These are phyloP conservation scores for Xylaria castorea DNA, from an alignment of 495 filamentous ascomycete genomes.

Conservation along the genomic window DNA sequence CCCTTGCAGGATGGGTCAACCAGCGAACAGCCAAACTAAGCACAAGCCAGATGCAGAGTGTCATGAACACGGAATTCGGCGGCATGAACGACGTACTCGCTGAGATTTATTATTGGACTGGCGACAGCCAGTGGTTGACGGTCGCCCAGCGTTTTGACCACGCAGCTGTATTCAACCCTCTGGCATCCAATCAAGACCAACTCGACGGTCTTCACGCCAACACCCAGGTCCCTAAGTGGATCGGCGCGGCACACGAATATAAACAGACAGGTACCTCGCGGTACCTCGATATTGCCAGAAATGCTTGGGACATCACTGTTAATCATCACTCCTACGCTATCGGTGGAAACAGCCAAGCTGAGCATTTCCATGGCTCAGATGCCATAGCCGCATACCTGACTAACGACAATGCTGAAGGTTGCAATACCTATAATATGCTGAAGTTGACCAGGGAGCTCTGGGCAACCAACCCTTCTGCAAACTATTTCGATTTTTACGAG, in stretches of 20 bases:
- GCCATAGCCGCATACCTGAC: conserved; percentile 42
- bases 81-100: conserved; percentile 50
- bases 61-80: conserved; percentile 48
- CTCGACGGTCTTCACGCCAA: conserved; percentile 50
- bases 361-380: conserved; percentile 46
- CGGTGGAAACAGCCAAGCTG: conserved; percentile 49
- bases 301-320: conserved; percentile 47
- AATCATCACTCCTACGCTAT: conserved; percentile 47
- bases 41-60: conserved; percentile 43
- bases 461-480: conserved; percentile 35
- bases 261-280: conserved; percentile 39
- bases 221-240: conserved; percentile 51
- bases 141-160: conserved; percentile 48
- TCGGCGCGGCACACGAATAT: conserved; percentile 43
- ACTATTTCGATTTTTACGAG: conserved; percentile 52
- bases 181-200: conserved; percentile 41
- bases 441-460: conserved; percentile 50
- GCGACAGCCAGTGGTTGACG: conserved; percentile 42
- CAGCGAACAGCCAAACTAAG: conserved; percentile 40
- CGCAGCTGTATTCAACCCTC: conserved; percentile 43
- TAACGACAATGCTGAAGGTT: conserved; percentile 45
- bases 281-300: conserved; percentile 44
- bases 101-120: conserved; percentile 43
- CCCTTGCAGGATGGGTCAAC: conserved; percentile 47
- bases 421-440: conserved; percentile 53